Conservation (phyloP, 2,329 filamentous ascomycete species). For the Colletotrichum shisoi region DNA sequence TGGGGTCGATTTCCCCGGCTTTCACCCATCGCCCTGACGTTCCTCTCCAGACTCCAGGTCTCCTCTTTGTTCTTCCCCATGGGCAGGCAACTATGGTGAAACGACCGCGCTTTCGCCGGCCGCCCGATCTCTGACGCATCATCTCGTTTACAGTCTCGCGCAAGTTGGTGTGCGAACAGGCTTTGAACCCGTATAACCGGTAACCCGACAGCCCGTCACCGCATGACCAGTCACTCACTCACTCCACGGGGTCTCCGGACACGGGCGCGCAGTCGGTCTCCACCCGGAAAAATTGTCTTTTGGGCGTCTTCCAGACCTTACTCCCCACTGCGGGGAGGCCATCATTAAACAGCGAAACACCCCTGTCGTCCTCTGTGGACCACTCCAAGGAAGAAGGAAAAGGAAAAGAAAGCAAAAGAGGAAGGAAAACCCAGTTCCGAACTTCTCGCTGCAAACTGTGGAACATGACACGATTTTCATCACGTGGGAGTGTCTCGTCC, state of each 20-base stretch:
- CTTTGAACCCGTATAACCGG: slow-evolving; percentile 9
- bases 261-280: slow-evolving; percentile 17
- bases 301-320: slow-evolving; percentile 8
- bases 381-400: background rate
- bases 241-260: slow-evolving; percentile 32
- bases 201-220: slow-evolving; percentile 9
- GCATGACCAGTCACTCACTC: slow-evolving; percentile 17
- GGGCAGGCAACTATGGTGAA: slow-evolving; percentile 31
- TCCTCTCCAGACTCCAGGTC: slow-evolving; percentile 4
- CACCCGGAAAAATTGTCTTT: slow-evolving; percentile 26
- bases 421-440: background rate
- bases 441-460: slow-evolving; percentile 10
- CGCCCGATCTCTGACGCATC: slow-evolving; percentile 21
- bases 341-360: slow-evolving; percentile 29
- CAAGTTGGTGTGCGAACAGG: slow-evolving; percentile 11
- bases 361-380: slow-evolving; percentile 5
- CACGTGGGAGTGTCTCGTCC: slow-evolving; percentile 21
- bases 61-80: slow-evolving; percentile 39
- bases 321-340: slow-evolving; percentile 31
- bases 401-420: background rate
- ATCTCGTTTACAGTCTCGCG: slow-evolving; percentile 6
- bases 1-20: slow-evolving; percentile 24
- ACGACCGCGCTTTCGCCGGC: slow-evolving; percentile 34
- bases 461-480: slow-evolving; percentile 19
- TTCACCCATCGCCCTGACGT: slow-evolving; percentile 10